Evolutionary conservation across 164 flowering plant genomes (phyloP).

Genomic region (Magnolia officinalis): DNA sequence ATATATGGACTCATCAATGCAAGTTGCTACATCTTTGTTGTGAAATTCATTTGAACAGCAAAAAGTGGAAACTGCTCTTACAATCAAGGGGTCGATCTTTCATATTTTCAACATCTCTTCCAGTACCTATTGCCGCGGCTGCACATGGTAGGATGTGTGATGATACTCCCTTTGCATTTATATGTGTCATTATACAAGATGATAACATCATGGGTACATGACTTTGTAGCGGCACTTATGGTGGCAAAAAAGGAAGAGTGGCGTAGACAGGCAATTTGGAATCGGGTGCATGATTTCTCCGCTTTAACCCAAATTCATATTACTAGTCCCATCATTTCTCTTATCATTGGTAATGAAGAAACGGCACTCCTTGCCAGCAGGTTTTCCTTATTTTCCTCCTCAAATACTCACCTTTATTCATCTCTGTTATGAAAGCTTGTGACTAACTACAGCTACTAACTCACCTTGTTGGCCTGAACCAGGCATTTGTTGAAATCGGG

Average conservation of each 20-base stretch:
- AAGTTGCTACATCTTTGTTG: background rate
- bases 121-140: conserved; percentile 81
- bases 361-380: conserved; percentile 82
- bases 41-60: conserved; percentile 39
- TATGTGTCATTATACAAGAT: background rate
- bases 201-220: background rate
- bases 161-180: too few relatives aligned
- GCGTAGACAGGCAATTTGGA: conserved; percentile 76
- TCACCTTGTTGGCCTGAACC: conserved; percentile 17
- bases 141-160: conserved; percentile 53
- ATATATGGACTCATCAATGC: background rate
- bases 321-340: conserved; percentile 78
- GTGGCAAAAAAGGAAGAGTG: conserved; percentile 81
- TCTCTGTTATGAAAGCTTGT: background rate
- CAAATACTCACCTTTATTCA: conserved; percentile 12
- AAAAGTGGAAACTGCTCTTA: conserved; percentile 79
- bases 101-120: conserved; percentile 83
- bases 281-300: conserved; percentile 66
- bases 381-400: conserved; percentile 29
- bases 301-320: conserved; percentile 63
- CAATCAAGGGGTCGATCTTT: conserved; percentile 87
- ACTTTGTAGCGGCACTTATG: conserved; percentile 65
- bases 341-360: conserved; percentile 77
- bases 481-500: conserved; percentile 72
- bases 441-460: conserved; percentile 5